Evolutionary conservation across 1,284 basidiomycete species (phyloP), one percentile per base, ranked within the genome.

Genomic region (Retiboletus flavoniger): DNA sequence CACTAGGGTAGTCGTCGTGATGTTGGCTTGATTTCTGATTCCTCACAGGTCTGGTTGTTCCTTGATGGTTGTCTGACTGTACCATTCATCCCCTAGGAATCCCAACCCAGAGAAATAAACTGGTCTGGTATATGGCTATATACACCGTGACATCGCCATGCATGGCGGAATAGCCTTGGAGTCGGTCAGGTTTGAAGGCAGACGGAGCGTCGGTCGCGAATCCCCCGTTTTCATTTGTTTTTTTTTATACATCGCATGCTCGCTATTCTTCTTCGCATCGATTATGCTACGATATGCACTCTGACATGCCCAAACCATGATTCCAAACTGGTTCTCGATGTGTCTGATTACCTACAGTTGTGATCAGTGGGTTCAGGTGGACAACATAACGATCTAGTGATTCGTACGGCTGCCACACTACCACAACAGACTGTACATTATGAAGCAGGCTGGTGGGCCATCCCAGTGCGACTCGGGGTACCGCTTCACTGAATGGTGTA

Each of bases 41-140:
- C 28, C 9, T 38, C 24, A 13, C 19, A 17, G 14, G 8, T 11
- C 5, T 32, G 1, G 11, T 34, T 8, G 8, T 91, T 89, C 89
- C 8, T 26, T 13, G 13, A 13, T 29, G 90, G 88, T 87, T 89
- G 89, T 91, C 90, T 93, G 88, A 93, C 73, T 62, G n/a, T 24
- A 31, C 47, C 5, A 1, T 31, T 14, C 31, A 21, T 59, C 9
- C 54, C 59, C 47, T 62, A 91, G 88, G 88, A 91, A 91, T 77
- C 81, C 86, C 70, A 91, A 90, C 78, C 87, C 88, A 67, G 87
- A 88, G 75, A 89, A 88, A 75, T 89, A 87, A 80, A 53, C 80
- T 54, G 28, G 38, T 38, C 14, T 29, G 45, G 36, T 49, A 44
- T 19, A 55, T 50, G 55, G 54, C 39, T 46, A 36, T 43, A 40